Evolutionary conservation across 352 stramenopile species (phyloP), one percentile per base, ranked within the genome.

Genomic region (Phytopythium kandeliae): DNA sequence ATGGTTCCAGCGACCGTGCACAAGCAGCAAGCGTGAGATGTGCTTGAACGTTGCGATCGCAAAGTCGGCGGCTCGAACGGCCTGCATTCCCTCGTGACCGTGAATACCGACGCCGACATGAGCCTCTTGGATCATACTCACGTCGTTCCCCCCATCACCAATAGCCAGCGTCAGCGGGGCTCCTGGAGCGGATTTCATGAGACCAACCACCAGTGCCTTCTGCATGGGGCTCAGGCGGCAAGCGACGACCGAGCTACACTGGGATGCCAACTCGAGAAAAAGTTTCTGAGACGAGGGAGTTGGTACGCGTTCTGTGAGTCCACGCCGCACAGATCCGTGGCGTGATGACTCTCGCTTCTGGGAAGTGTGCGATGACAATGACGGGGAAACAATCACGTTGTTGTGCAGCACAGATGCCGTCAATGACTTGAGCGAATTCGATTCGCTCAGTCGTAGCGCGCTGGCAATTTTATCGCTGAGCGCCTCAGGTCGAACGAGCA

Each of bases 101-200:
- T 96, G 98, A 54, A 99, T 99, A 3, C 97, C 97, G 47, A 99
- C 92, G 26, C 97, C 97, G 40, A 99, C 92, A 48, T 99, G 92
- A 31, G 97, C 97, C 69, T 98, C 95, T 77, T 99, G 96, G 54
- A 99, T 99, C 97, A 99, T 99, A 51, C 94, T 96, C 22, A 99
- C 96, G 62, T 99, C 97, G 60, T 99, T 99, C 1, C 97, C 97
- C 40, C 97, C 97, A 68, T 99, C 97, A 19, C 97, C 97, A 47
- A 99, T 97, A 6, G 96, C 96, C 6, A 99, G 71, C 0, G 95
- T 98, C 13, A 95, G 40, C 0, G 81, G 94, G 17, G 78, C 63
- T 1, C 71, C 75, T 6, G 78, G 72, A 4, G 78, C 76, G 0
- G 65, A 65, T 34, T 93, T 94, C 57, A 99, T 97, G 19, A 99